phyloP scores from a whole-genome alignment of 805 yeast species.

The Pichia nanzhaoensis region DNA sequence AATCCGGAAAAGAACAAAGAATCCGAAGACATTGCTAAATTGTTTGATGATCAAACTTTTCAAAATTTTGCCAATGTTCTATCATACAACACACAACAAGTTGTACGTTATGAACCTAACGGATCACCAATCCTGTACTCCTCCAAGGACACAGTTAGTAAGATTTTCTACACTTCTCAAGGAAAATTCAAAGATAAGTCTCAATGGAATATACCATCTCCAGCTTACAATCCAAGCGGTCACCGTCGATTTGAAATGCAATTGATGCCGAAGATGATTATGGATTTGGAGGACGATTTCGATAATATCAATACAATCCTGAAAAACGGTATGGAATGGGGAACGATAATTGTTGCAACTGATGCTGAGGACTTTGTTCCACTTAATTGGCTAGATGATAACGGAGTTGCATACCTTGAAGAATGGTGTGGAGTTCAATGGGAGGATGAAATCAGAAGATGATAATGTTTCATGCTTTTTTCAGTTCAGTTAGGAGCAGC shows the following conservation, averaged over 20 bases:
- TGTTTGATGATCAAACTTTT: constrained; percentile 71
- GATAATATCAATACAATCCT: constrained; percentile 35
- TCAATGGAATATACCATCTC: constrained; percentile 42
- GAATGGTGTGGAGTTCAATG: constrained; percentile 27
- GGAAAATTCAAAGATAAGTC: constrained; percentile 18
- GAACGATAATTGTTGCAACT: constrained; percentile 80
- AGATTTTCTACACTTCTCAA: constrained; percentile 31
- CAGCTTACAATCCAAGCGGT: constrained; percentile 55
- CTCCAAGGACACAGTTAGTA: constrained; percentile 48
- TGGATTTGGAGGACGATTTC: constrained; percentile 57
- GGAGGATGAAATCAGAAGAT: constrained; percentile 16
- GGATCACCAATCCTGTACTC: constrained; percentile 75
- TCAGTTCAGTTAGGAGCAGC: no score
- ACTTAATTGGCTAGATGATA: constrained; percentile 12
- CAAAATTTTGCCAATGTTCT: constrained; percentile 70
- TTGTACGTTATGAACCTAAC: constrained; percentile 74
- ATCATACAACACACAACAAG: constrained; percentile 79
- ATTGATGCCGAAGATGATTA: constrained; percentile 87
- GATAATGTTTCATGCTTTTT: not conserved
- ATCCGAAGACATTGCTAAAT: constrained; percentile 41
- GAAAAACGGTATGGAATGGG: constrained; percentile 92
- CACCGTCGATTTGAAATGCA: constrained; percentile 74
- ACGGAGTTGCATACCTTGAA: constrained; percentile 20
- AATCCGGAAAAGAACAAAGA: constrained; percentile 23
- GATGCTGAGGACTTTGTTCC: constrained; percentile 18